These are phyloP conservation scores for Bipolaris victoriae DNA, from an alignment of 2,329 filamentous ascomycete genomes.

Conservation along the genomic window DNA sequence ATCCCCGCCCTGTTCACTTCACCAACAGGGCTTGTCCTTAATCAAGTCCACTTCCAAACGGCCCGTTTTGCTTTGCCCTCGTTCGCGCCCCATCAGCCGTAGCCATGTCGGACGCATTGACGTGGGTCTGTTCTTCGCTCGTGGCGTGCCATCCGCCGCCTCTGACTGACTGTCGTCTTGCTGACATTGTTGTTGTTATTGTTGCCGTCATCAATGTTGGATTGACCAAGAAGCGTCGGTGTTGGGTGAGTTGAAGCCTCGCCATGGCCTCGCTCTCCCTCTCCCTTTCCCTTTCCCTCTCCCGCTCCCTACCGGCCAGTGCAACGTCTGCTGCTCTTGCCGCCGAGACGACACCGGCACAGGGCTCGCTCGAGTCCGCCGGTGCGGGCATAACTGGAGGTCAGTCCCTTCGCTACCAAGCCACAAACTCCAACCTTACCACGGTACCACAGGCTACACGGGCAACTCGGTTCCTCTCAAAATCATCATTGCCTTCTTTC, in stretches of 20 bases:
- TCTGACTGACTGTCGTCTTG: neutral
- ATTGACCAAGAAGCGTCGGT: neutral
- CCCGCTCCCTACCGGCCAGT: conserved; percentile 5
- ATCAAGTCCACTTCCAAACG: neutral
- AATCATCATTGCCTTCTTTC: conserved; percentile 46
- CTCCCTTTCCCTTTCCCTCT: conserved; percentile 10
- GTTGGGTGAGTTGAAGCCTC: conserved; percentile 1
- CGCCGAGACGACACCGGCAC: conserved; percentile 31
- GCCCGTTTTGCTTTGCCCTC: neutral
- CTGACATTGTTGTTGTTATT: neutral
- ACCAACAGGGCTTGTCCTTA: no score
- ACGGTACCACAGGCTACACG: conserved; percentile 38
- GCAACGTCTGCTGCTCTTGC: conserved; percentile 18
- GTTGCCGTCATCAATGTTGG: neutral
- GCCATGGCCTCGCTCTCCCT: conserved; percentile 26
- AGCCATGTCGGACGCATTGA: neutral
- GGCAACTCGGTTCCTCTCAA: conserved; percentile 39
- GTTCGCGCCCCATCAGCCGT: neutral
- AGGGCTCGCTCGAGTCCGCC: conserved; percentile 35
- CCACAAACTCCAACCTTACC: neutral
- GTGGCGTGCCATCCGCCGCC: neutral
- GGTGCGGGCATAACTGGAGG: conserved; percentile 44
- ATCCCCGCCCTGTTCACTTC: neutral
- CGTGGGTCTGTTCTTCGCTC: neutral
- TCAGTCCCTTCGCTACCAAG: conserved; percentile 8